These are phyloP conservation scores for Aspergillaceae sp. DNA, from an alignment of 2,329 filamentous ascomycete genomes.

Conservation along the genomic window DNA sequence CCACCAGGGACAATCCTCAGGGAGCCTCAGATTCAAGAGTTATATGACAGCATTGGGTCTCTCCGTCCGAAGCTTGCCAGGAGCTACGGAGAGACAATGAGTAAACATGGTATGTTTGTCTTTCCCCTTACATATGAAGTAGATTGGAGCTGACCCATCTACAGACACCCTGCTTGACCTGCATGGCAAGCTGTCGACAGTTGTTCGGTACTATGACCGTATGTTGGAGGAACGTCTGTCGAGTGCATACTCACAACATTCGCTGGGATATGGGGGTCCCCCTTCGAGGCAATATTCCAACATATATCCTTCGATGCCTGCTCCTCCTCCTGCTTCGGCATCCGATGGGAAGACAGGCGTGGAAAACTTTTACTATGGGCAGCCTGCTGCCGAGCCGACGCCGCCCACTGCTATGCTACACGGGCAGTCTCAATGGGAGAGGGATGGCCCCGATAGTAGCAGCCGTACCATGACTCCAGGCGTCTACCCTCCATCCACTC, in stretches of 20 bases:
- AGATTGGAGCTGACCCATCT: conserved; percentile 10
- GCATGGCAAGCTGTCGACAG: conserved; percentile 89
- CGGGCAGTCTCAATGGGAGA: conserved; percentile 33
- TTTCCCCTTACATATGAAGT: background rate
- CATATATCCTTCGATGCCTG: conserved; percentile 63
- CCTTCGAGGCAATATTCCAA: conserved; percentile 45
- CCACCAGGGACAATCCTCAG: conserved; percentile 91
- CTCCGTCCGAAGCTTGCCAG: conserved; percentile 86
- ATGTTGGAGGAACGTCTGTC: conserved; percentile 96
- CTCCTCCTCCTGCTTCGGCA: conserved; percentile 32
- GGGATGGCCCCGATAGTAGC: conserved; percentile 7
- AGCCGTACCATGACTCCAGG: conserved; percentile 13
- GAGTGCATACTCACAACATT: conserved; percentile 81
- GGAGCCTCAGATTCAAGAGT: conserved; percentile 93
- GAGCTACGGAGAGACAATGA: conserved; percentile 98
- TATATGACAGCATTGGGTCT: conserved; percentile 95
- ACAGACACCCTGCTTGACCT: conserved; percentile 85
- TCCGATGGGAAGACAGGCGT: conserved; percentile 46
- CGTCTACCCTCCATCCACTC: conserved; percentile 12
- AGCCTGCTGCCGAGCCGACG: conserved; percentile 44
- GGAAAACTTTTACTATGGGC: conserved; percentile 76
- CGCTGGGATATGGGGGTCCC: conserved; percentile 49
- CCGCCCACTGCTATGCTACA: conserved; percentile 44
- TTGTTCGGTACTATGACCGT: conserved; percentile 93
- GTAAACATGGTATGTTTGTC: conserved; percentile 72